These are phyloP conservation scores for Starmerella cellae DNA, from an alignment of 805 yeast genomes.

Conservation along the genomic window DNA sequence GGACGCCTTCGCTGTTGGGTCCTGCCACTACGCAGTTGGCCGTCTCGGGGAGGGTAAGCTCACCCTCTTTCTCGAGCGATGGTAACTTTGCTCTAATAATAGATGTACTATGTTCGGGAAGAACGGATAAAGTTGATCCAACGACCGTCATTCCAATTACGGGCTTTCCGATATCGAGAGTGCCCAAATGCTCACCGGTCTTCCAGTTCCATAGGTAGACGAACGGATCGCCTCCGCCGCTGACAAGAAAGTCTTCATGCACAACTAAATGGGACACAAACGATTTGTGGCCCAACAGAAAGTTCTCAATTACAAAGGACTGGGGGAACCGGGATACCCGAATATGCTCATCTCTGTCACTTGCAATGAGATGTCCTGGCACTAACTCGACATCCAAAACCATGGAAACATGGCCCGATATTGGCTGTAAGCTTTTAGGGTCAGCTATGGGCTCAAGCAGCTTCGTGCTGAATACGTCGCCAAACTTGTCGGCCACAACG, in stretches of 20 bases:
- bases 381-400: slow-evolving; percentile 49
- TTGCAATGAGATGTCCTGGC: slow-evolving; percentile 45
- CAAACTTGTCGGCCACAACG: slow-evolving; percentile 84
- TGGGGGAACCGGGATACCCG: slow-evolving; percentile 70
- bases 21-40: slow-evolving; percentile 11
- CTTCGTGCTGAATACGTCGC: slow-evolving; percentile 60
- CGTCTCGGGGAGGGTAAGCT: slow-evolving; percentile 4
- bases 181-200: slow-evolving; percentile 35
- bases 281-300: slow-evolving; percentile 76
- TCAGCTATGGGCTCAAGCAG: slow-evolving; percentile 34
- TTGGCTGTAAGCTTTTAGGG: slow-evolving; percentile 36
- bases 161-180: slow-evolving; percentile 24
- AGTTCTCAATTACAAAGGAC: slow-evolving; percentile 61
- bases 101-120: slow-evolving; percentile 11
- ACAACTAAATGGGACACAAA: slow-evolving; percentile 64
- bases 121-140: slow-evolving; percentile 6
- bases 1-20: slow-evolving; percentile 1
- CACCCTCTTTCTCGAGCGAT: slow-evolving; percentile 3
- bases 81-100: slow-evolving; percentile 11
- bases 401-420: slow-evolving; percentile 95
- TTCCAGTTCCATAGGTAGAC: slow-evolving; percentile 73
- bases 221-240: slow-evolving; percentile 85
- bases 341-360: slow-evolving; percentile 95
- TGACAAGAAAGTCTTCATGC: slow-evolving; percentile 42
- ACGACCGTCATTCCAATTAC: slow-evolving; percentile 8